Percentiles rank a stretch among this genome's conserved stretches.
Evolutionary conservation across 2,329 filamentous ascomycete genomes (phyloP).

Genomic region (Pseudogymnoascus sp.): DNA sequence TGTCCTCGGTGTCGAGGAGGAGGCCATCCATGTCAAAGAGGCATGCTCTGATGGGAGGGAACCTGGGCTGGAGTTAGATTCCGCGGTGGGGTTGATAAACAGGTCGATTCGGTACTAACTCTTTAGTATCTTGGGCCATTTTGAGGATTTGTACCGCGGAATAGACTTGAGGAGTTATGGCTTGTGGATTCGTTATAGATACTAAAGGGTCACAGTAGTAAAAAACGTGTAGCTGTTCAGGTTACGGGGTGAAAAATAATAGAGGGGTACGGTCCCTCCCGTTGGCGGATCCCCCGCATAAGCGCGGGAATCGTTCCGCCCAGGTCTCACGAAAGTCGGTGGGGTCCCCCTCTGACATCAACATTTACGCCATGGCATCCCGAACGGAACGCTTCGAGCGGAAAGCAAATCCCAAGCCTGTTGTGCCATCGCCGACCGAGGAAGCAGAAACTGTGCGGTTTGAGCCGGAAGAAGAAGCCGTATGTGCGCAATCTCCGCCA

Average conservation of each 20-base stretch:
- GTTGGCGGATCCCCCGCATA: not conserved
- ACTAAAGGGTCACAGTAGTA: not conserved
- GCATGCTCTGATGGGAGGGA: constrained; percentile 77
- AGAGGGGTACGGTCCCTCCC: constrained; percentile 7
- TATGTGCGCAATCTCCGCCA: constrained; percentile 14
- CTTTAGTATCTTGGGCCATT: constrained; percentile 7
- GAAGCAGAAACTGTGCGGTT: constrained; percentile 29
- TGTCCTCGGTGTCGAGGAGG: constrained; percentile 85
- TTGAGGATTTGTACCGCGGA: not conserved
- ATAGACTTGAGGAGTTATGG: not conserved
- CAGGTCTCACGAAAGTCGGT: not conserved
- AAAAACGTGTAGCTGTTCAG: not conserved
- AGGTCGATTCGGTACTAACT: constrained; percentile 4
- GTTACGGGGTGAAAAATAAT: not conserved
- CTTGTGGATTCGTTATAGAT: not conserved
- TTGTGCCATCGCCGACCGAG: constrained; percentile 12
- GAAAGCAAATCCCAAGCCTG: constrained; percentile 17
- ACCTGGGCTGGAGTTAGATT: constrained; percentile 37
- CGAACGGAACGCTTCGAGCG: constrained; percentile 28
- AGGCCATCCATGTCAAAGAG: constrained; percentile 99
- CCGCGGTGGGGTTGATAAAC: not conserved
- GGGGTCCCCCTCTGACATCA: not conserved
- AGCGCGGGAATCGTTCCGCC: not conserved
- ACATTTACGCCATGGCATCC: constrained; percentile 23
- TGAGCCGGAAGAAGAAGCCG: constrained; percentile 37